Base-by-base conservation (phyloP, 768 basidiomycete species). In the Astraeus odoratus region DNA sequence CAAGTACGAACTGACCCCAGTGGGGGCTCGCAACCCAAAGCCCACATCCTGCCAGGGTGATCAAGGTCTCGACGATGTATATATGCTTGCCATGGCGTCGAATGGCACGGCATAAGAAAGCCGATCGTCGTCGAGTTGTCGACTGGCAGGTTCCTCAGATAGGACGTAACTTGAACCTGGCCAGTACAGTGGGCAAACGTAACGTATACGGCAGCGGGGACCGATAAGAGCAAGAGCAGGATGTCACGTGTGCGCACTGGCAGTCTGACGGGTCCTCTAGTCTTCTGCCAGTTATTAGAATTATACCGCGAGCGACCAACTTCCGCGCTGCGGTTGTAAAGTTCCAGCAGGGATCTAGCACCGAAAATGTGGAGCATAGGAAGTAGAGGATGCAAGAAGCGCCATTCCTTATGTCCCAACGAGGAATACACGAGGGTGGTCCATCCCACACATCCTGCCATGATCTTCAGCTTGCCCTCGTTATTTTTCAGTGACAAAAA, bases 51-150 rank as follows among this genome's bases (percentile, higher is more conserved):
- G 7, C 77, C 77, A 2, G 51, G 52, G 10, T 68, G 58, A 18
- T 76, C 78, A 8, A 90, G 72, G 39, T 84, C 74, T 20, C 69
- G 66, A 16, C 79, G 71, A 60, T 98, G 96, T 7, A 98, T 60
- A 62, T 92, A 84, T 2, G 91, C 81, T 57, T 90, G 86, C 68
- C 88, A 92, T 5, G 95, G 95, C 1, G 88, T 90, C 18, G 94
- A 96, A 66, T 99, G 95, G 51, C 96, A 99, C 8, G 96, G 95
- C 88, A 92, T 94, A 18, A 97, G 65, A 55, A 91, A 81, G 1
- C 88, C 91, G 18, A 95, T 66, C 16, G 75, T 70, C 3, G 72
- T 72, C 20, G 85, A 66, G 16, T 80, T 68, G 7, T 68, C 57
- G 4, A 62, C 51, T 1, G 81, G 71, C 35, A 86, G 66, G 19